Conservation (phyloP, 2,329 filamentous ascomycete species). For the Plenodomus lindquistii region DNA sequence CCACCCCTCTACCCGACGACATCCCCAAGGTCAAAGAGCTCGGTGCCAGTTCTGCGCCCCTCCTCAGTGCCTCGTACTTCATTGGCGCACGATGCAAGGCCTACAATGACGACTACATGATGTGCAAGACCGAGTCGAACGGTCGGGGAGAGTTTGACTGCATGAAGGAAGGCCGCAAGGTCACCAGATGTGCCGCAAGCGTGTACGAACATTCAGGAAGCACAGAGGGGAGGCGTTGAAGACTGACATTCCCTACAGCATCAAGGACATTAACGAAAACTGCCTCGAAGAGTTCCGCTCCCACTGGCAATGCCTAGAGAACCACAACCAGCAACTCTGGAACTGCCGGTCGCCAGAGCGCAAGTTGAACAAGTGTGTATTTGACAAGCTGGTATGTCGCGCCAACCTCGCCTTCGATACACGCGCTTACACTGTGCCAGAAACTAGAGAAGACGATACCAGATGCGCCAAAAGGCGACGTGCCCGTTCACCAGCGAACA, state of each 20-base stretch:
- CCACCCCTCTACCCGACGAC: conserved; percentile 87
- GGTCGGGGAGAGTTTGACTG: conserved; percentile 92
- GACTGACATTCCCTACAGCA: conserved; percentile 54
- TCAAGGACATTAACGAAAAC: conserved; percentile 94
- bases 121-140: conserved; percentile 94
- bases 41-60: conserved; percentile 87
- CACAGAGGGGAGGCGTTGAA: neutral
- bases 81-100: conserved; percentile 93
- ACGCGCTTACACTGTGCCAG: conserved; percentile 29
- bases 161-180: conserved; percentile 93
- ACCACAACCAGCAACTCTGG: conserved; percentile 98
- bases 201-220: conserved; percentile 63
- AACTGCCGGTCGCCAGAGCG: conserved; percentile 88
- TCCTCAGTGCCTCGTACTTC: conserved; percentile 92
- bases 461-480: conserved; percentile 53
- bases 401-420: neutral
- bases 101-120: conserved; percentile 99
- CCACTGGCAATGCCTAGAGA: conserved; percentile 95
- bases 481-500: conserved; percentile 54
- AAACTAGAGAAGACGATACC: conserved; percentile 58
- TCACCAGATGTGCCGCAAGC: conserved; percentile 93
- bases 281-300: conserved; percentile 88
- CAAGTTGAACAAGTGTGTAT: conserved; percentile 93
- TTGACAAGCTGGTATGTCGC: conserved; percentile 82
- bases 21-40: conserved; percentile 94